Evolutionary conservation across 371 early-diverging fungal species (phyloP), one percentile per base, ranked within the genome.

Genomic region (Capniomyces stellatus): DNA sequence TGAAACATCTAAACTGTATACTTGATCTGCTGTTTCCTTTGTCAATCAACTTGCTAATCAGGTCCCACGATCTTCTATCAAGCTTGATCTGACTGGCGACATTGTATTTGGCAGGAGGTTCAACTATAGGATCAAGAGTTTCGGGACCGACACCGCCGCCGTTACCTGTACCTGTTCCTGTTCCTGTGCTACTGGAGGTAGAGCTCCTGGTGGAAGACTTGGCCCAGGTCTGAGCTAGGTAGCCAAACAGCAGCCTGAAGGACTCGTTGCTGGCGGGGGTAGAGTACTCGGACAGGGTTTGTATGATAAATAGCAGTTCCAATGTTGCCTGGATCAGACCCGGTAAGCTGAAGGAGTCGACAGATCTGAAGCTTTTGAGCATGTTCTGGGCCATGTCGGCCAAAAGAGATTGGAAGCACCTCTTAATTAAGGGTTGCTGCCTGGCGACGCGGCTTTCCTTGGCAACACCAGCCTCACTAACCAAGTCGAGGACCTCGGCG

Each of bases 261-360:
- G 54, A 60, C 54, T 68, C 69, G 21, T 43, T 55, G 18, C 64
- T 54, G 0, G 57, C 48, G 22, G 64, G 52, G 6, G 68, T 57
- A 54, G 56, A 42, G 57, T 69, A 67, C 49, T 40, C 42, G 39
- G 61, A 57, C 53, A 67, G 47, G 4, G 64, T 64, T 46, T 56
- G 68, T 46, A 55, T 54, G 27, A 67, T 58, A 19, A 67, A 57
- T 44, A 64, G 51, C 8, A 57, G 31, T 53, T 69, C 70, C 3
- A 67, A 49, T 18, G 58, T 52, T 43, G 67, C 78, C 73, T 92
- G 95, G 44, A 93, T 67, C 78, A 89, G 83, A 12, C 93, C 95
- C 2, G 82, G 86, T 64, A 78, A 79, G 50, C 91, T 87, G 61
- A 89, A 90, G 40, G 75, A 61, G 52, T 89, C 90, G 4, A 92